Conservation (phyloP, 2,329 filamentous ascomycete species). For the Fusarium anthophilum region DNA sequence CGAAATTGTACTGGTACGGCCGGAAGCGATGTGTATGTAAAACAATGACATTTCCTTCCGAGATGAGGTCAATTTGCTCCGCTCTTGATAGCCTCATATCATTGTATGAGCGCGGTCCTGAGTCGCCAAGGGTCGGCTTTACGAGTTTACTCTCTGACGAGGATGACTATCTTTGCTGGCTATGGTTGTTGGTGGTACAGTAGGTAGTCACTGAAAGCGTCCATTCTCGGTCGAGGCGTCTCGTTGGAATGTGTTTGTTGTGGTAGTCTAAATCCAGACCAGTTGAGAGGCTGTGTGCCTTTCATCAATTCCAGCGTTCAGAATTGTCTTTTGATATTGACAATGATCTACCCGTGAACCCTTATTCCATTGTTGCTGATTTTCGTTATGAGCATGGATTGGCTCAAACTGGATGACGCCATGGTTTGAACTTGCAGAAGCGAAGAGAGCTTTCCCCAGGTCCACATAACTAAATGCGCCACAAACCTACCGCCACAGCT, state of each 20-base stretch:
- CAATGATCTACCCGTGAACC: conserved; percentile 4
- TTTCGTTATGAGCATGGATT: conserved; percentile 27
- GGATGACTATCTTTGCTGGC: background rate
- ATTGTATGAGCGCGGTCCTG: conserved; percentile 9
- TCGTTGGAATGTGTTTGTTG: conserved; percentile 19
- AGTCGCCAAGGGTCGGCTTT: conserved; percentile 2
- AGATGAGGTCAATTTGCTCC: conserved; percentile 29
- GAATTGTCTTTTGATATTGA: background rate
- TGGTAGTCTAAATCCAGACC: background rate
- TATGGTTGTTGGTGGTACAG: background rate
- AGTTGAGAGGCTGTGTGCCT: background rate
- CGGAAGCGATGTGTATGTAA: conserved; percentile 30
- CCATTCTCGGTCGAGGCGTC: conserved; percentile 7
- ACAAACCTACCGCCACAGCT: conserved; percentile 17
- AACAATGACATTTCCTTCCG: conserved; percentile 28
- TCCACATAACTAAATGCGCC: conserved; percentile 13
- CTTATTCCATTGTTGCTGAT: conserved; percentile 22
- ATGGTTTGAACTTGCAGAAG: conserved; percentile 30
- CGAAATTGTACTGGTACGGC: conserved; percentile 26
- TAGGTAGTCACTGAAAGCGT: background rate
- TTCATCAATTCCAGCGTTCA: background rate
- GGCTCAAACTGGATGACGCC: conserved; percentile 13
- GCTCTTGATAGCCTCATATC: conserved; percentile 16
- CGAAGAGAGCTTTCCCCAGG: conserved; percentile 30
- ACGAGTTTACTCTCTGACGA: background rate